Percentiles rank a stretch among this genome's conserved stretches.
Conservation (phyloP, 2,329 filamentous ascomycete species). For the Uncinocarpus reesii region DNA sequence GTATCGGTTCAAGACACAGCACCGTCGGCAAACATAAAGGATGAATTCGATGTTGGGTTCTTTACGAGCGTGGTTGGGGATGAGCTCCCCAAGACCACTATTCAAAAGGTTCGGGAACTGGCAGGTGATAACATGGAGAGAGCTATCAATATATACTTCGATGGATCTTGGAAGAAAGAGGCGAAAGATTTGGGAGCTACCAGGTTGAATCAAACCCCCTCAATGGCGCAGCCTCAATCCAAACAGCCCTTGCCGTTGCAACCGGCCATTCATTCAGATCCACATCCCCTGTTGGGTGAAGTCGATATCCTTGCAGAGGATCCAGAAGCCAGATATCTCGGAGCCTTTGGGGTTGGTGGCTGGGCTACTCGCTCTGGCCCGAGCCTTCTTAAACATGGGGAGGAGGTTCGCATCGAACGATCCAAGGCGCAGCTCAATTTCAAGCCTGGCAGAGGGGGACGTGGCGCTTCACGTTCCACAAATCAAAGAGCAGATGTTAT, state of each 20-base stretch:
- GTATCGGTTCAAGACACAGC: neutral
- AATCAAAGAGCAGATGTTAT: constrained; percentile 70
- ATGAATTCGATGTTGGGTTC: constrained; percentile 44
- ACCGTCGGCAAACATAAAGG: neutral
- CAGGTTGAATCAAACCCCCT: no score
- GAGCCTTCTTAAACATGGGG: constrained; percentile 66
- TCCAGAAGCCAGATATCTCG: constrained; percentile 63
- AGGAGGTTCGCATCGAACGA: constrained; percentile 76
- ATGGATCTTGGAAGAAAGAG: constrained; percentile 49
- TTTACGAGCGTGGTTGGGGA: constrained; percentile 52
- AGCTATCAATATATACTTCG: constrained; percentile 55
- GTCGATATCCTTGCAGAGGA: constrained; percentile 15
- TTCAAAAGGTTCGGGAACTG: constrained; percentile 40
- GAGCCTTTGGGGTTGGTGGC: constrained; percentile 79
- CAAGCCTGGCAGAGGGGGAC: constrained; percentile 39
- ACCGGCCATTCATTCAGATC: neutral
- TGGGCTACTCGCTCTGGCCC: constrained; percentile 83
- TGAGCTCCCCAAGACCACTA: constrained; percentile 35
- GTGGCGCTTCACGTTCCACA: constrained; percentile 38
- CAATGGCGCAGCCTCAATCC: neutral
- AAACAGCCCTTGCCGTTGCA: neutral
- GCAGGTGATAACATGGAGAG: constrained; percentile 47
- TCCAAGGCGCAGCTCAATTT: constrained; percentile 58
- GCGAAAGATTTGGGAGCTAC: neutral
- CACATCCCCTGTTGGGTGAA: constrained; percentile 6